These are phyloP conservation scores for Coniochaeta sp. DNA, from an alignment of 2,329 filamentous ascomycete genomes.

Conservation along the genomic window DNA sequence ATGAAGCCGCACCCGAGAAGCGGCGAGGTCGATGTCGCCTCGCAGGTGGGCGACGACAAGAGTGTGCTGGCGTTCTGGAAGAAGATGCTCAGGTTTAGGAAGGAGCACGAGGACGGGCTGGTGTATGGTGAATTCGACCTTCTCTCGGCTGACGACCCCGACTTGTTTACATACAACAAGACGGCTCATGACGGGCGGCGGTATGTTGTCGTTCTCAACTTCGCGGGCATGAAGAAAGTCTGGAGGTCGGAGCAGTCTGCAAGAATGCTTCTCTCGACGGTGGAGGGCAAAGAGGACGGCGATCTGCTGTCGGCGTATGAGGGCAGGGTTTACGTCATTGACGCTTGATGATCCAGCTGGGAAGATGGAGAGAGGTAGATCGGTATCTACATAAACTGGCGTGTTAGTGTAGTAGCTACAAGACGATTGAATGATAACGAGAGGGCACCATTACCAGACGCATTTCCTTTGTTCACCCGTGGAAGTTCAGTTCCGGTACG, in stretches of 20 bases:
- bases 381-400: too few species aligned
- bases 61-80: conserved; percentile 58
- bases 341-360: too few species aligned
- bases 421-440: too few species aligned
- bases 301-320: too few species aligned
- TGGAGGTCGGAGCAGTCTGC: too few species aligned
- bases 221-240: background rate
- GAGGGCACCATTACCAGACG: too few species aligned
- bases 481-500: background rate
- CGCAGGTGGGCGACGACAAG: conserved; percentile 37
- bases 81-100: conserved; percentile 50
- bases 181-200: background rate
- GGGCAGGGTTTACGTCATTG: too few species aligned
- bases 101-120: conserved; percentile 54
- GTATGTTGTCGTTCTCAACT: background rate
- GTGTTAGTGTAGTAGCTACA: too few species aligned
- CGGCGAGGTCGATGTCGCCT: conserved; percentile 52
- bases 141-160: background rate
- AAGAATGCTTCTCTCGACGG: too few species aligned
- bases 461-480: too few species aligned
- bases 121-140: conserved; percentile 54
- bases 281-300: too few species aligned
- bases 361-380: too few species aligned
- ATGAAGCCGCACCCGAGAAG: conserved; percentile 63
- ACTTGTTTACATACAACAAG: background rate